phyloP scores from a whole-genome alignment of 2,329 filamentous ascomycete species.

The Alternaria brassicicola region DNA sequence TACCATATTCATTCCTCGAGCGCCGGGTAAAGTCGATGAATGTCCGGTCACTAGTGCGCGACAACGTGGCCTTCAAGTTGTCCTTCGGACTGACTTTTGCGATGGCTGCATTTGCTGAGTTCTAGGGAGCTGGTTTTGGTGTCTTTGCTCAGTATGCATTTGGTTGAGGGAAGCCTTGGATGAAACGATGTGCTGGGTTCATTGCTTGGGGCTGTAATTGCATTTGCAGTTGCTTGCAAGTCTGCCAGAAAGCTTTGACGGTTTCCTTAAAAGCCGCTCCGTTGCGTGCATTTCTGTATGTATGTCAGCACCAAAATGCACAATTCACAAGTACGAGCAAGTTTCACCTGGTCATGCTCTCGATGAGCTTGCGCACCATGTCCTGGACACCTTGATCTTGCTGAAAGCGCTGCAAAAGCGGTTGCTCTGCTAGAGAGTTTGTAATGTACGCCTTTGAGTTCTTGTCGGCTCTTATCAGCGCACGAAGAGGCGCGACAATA shows the following conservation, averaged over 20 bases:
- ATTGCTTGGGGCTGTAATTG: conserved; percentile 42
- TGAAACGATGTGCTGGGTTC: conserved; percentile 36
- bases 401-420: conserved; percentile 38
- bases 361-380: conserved; percentile 43
- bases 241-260: conserved; percentile 45
- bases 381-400: conserved; percentile 37
- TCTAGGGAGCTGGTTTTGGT: conserved; percentile 46
- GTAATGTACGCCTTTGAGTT: conserved; percentile 42
- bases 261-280: conserved; percentile 44
- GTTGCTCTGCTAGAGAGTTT: conserved; percentile 37
- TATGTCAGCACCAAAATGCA: conserved; percentile 24
- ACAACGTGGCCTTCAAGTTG: conserved; percentile 68
- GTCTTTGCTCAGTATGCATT: conserved; percentile 7
- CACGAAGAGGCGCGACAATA: conserved; percentile 41
- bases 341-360: conserved; percentile 41
- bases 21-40: conserved; percentile 59
- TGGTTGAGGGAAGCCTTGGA: conserved; percentile 11
- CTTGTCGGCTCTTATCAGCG: conserved; percentile 39
- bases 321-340: neutral
- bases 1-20: conserved; percentile 58
- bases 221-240: conserved; percentile 47
- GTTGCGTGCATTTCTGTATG: conserved; percentile 44
- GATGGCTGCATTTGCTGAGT: conserved; percentile 68
- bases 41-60: conserved; percentile 59
- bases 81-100: conserved; percentile 77